A percentile compares a stretch with the other conserved stretches of the same genome.
These are phyloP conservation scores for Aspergillus bombycis DNA, from an alignment of 2,329 filamentous ascomycete species.

Conservation along the genomic window DNA sequence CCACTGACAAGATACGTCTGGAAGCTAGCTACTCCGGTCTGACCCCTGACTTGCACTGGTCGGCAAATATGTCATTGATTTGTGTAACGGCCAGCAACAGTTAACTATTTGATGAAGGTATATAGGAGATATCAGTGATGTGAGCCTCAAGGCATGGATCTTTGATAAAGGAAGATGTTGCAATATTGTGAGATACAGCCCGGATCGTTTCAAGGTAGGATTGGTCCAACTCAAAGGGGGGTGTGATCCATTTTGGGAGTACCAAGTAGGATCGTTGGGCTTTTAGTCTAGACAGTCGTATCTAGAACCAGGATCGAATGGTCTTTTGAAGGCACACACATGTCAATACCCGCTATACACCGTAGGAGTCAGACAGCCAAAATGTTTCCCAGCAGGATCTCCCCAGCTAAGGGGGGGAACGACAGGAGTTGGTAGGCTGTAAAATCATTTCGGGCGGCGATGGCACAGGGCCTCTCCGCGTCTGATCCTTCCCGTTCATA, in stretches of 20 bases:
- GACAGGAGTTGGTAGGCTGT: background rate
- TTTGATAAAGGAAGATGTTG: no score
- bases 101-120: no score
- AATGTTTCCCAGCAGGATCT: background rate
- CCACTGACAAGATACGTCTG: no score
- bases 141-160: no score
- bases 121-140: no score
- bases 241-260: background rate
- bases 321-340: background rate
- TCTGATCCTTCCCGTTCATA: background rate
- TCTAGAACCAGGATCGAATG: background rate
- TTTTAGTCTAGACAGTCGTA: background rate
- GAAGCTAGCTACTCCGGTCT: no score
- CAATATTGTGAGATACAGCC: no score
- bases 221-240: background rate
- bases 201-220: background rate
- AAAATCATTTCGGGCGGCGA: background rate
- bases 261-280: background rate
- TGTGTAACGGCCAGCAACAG: no score
- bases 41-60: no score
- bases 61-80: no score
- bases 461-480: background rate
- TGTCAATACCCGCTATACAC: background rate
- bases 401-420: background rate
- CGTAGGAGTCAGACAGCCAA: background rate